A percentile compares a stretch with the other conserved stretches of the same genome.
phyloP scores from a whole-genome alignment of 805 yeast genomes.

The Crinitomyces ghanaensis region DNA sequence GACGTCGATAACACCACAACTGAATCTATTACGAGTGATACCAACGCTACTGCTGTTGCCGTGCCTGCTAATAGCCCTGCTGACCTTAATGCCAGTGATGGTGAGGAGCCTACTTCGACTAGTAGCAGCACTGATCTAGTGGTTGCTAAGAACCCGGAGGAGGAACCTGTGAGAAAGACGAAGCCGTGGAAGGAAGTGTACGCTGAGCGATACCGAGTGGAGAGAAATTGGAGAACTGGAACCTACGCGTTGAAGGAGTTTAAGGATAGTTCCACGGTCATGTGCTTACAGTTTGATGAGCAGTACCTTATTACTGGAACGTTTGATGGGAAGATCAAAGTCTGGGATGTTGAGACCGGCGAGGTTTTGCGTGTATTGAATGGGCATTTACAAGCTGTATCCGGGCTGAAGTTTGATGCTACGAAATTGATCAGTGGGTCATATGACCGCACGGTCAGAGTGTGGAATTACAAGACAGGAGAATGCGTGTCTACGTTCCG shows the following conservation, averaged over 20 bases:
- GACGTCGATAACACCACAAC: not conserved
- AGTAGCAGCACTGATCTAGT: too few species aligned
- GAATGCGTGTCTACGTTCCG: constrained; percentile 87
- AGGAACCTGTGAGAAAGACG: too few species aligned
- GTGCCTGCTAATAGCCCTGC: not conserved
- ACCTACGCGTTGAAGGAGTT: constrained; percentile 51
- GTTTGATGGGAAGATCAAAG: constrained; percentile 76
- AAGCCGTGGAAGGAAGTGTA: constrained; percentile 96
- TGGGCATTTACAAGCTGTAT: constrained; percentile 86
- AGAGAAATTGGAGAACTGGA: constrained; percentile 91
- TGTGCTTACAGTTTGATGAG: constrained; percentile 76
- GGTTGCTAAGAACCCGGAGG: constrained; percentile 6
- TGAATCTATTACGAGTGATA: constrained; percentile 1
- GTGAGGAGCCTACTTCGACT: constrained; percentile 2
- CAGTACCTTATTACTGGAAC: constrained; percentile 80
- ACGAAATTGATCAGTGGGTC: constrained; percentile 89
- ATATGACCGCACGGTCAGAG: constrained; percentile 79
- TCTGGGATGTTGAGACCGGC: constrained; percentile 87
- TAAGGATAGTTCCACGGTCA: constrained; percentile 74
- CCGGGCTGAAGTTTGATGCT: constrained; percentile 74
- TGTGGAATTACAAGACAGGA: constrained; percentile 94
- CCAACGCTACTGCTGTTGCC: not conserved
- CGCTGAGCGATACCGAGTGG: constrained; percentile 81
- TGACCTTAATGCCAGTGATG: not conserved
- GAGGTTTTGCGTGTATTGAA: constrained; percentile 60